Percentiles rank a stretch among this genome's conserved stretches.
phyloP scores from a whole-genome alignment of 345 rosid species.

The Carallia brachiata region DNA sequence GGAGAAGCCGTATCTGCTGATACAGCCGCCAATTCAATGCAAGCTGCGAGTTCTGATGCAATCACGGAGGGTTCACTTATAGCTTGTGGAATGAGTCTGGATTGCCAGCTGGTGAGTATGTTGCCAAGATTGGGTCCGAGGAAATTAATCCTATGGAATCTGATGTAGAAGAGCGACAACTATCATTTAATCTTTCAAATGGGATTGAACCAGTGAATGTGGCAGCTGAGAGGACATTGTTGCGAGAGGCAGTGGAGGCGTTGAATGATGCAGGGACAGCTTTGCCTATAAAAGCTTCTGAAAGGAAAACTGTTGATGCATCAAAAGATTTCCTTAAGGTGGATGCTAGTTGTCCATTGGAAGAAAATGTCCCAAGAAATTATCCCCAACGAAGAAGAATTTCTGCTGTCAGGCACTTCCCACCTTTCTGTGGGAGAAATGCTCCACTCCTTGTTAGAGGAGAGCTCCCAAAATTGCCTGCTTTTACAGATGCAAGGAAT shows the following conservation, averaged over 20 bases:
- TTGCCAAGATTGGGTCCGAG: not conserved
- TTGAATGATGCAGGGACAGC: not conserved
- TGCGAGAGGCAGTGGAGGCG: conserved; percentile 7
- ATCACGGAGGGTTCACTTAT: not conserved
- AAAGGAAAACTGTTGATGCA: conserved; percentile 7
- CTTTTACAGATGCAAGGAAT: conserved; percentile 8
- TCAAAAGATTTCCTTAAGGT: conserved; percentile 7
- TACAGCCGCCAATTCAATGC: too few species aligned
- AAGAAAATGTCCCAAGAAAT: conserved; percentile 15
- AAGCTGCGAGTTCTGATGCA: not conserved
- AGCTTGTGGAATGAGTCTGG: conserved; percentile 14
- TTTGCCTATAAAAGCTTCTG: conserved; percentile 12
- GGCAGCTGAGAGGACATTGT: not conserved
- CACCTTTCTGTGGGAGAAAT: conserved; percentile 49
- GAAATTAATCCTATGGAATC: conserved; percentile 4
- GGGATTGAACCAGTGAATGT: conserved; percentile 1
- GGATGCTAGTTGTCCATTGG: conserved; percentile 16
- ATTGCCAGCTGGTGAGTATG: not conserved
- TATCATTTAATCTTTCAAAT: conserved; percentile 3
- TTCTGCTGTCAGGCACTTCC: conserved; percentile 43
- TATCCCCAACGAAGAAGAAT: conserved; percentile 22
- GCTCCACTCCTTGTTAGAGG: conserved; percentile 23
- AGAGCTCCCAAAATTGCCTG: conserved; percentile 8
- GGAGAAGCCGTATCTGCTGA: too few species aligned
- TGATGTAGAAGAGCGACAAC: conserved; percentile 9